Base-by-base conservation (phyloP, 805 yeast genomes). In the Sungouiozyma ichnusensis region DNA sequence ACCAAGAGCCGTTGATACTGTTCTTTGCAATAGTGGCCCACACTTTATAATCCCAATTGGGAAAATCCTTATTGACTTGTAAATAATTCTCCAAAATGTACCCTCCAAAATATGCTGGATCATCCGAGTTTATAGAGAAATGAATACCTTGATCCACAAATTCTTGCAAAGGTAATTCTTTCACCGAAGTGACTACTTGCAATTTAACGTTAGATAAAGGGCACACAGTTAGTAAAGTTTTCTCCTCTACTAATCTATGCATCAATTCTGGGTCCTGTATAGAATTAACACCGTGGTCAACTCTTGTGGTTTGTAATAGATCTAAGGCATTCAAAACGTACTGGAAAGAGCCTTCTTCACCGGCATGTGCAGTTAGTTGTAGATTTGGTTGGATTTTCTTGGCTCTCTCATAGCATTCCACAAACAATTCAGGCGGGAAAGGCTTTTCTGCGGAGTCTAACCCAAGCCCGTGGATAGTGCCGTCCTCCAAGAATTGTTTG, bases 41-140 rank as follows among this genome's bases (percentile, higher is more conserved):
- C 36, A 76, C 73, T 14, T 69, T 63, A 43, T 71, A 55, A 37
- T 72, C 65, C 63, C 85, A 78, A 4, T 78, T 77, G 35, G 61
- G 60, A 60, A 84, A 84, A 48, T 72, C 68, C 41, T 74, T 67
- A 47, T 82, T 83, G 20, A 82, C 84, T 32, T 72, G 73, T 24
- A 73, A 55, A 60, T 83, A 84, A 62, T 83, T 84, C 55, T 84
- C 90, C 49, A 84, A 64, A 49, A 83, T 76, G 62, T 82, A 83
- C n/a, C 86, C 90, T 38, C 90, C 90, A 56, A 84, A 84, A 58
- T 84, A 84, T 3, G 92, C 84, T 33, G 87, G 87, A 56, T 80
- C 87, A 56, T 80, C 86, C 3, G 84, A 77, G 61, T 85, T 85
- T 58, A 84, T 68, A 35, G 86, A 78, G 60, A 85, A 80, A 20